phyloP scores from a whole-genome alignment of 1,284 basidiomycete genomes.

The Trichosporon ovoides region DNA sequence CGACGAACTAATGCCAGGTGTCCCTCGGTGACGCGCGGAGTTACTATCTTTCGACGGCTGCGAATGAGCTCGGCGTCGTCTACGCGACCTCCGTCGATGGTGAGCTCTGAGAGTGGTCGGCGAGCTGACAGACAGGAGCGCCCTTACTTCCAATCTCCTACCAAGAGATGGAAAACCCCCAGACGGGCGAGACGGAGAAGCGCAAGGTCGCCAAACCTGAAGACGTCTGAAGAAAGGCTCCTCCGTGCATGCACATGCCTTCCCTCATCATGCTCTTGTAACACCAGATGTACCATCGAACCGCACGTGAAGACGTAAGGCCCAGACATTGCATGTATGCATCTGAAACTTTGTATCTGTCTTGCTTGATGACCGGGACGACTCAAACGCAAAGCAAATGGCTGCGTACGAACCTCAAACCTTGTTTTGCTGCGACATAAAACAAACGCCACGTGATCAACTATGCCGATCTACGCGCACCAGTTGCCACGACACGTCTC shows the following conservation, averaged over 20 bases:
- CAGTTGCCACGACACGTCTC: conserved; percentile 3
- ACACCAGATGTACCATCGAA: neutral
- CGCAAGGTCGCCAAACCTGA: conserved; percentile 51
- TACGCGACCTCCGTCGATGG: conserved; percentile 47
- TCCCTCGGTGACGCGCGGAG: conserved; percentile 87
- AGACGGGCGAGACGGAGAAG: conserved; percentile 44
- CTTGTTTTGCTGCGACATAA: neutral
- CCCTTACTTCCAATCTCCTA: conserved; percentile 46
- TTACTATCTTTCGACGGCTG: conserved; percentile 90
- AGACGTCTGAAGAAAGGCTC: conserved; percentile 22
- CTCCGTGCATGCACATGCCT: neutral
- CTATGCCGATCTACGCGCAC: conserved; percentile 3
- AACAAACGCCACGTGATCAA: neutral
- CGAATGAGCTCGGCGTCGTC: conserved; percentile 75
- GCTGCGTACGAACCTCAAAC: neutral
- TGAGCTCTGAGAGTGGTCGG: conserved; percentile 15
- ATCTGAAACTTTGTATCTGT: neutral
- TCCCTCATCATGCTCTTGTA: neutral
- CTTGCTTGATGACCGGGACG: neutral
- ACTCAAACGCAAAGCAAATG: neutral
- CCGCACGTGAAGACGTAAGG: neutral
- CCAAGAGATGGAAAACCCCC: conserved; percentile 50
- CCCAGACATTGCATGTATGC: neutral
- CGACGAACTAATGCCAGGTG: conserved; percentile 55
- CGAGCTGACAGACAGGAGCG: conserved; percentile 31